These are phyloP conservation scores for Arthrobotrys sinensis DNA, from an alignment of 2,329 filamentous ascomycete species.

Conservation along the genomic window DNA sequence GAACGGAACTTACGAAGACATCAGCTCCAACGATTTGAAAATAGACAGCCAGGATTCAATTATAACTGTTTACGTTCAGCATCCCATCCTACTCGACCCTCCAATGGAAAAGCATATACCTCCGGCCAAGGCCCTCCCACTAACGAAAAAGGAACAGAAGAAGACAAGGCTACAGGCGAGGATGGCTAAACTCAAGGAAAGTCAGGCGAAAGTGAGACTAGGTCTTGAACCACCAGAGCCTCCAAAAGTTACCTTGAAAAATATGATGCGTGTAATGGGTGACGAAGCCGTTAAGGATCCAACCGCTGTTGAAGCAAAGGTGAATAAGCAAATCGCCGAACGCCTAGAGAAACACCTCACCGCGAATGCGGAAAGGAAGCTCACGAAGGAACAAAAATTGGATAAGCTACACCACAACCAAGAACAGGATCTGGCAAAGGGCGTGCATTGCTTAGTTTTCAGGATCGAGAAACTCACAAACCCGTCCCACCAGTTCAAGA, in stretches of 20 bases:
- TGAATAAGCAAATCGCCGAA: constrained; percentile 92
- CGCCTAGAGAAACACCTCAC: constrained; percentile 83
- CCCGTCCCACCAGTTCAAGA: constrained; percentile 92
- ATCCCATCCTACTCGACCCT: constrained; percentile 90
- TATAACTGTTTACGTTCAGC: constrained; percentile 90
- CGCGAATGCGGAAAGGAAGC: constrained; percentile 85
- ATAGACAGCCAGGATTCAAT: constrained; percentile 85
- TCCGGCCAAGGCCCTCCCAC: constrained; percentile 87
- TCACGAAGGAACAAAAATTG: constrained; percentile 87
- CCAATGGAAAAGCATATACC: constrained; percentile 89
- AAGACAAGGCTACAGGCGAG: constrained; percentile 91
- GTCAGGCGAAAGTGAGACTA: constrained; percentile 94
- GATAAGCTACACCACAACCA: constrained; percentile 88
- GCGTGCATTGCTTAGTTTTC: constrained; percentile 89
- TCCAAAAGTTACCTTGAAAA: constrained; percentile 96
- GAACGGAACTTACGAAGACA: constrained; percentile 80
- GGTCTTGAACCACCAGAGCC: constrained; percentile 90
- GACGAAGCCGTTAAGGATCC: constrained; percentile 95
- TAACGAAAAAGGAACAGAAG: constrained; percentile 90
- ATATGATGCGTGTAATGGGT: constrained; percentile 96
- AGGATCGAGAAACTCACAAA: constrained; percentile 91
- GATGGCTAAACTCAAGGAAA: constrained; percentile 93
- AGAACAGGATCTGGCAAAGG: constrained; percentile 87
- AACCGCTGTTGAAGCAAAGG: constrained; percentile 93
- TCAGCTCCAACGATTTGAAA: constrained; percentile 80